phyloP scores from a whole-genome alignment of 108 stramenopile genomes.

The Cyclostephanos tholiformis region DNA sequence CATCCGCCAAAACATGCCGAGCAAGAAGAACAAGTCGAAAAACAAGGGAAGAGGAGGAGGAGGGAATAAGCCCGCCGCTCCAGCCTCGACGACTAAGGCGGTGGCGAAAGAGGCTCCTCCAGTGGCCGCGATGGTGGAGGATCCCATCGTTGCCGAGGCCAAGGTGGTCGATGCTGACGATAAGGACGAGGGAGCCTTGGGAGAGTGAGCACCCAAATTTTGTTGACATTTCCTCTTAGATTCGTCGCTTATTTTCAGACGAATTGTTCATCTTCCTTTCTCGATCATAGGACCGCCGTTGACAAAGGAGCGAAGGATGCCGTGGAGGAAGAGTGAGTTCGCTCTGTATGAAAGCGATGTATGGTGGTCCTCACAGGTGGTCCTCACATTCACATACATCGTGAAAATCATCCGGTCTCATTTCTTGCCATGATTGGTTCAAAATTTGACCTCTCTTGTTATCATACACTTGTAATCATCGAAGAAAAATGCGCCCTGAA shows the following conservation, averaged over 20 bases:
- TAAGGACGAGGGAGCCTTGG: background rate
- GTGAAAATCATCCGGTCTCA: background rate
- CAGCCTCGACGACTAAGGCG: background rate
- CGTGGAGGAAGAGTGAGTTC: conserved; percentile 5
- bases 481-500: background rate
- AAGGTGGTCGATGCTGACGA: background rate
- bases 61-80: background rate
- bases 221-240: too few relatives aligned
- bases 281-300: too few relatives aligned
- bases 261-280: too few relatives aligned
- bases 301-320: background rate
- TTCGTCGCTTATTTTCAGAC: too few relatives aligned
- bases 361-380: too few relatives aligned
- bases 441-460: background rate
- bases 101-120: background rate
- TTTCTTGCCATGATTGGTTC: background rate
- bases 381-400: background rate
- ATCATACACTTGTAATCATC: background rate
- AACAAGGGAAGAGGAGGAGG: too few relatives aligned
- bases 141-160: too few relatives aligned
- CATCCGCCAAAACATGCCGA: too few relatives aligned
- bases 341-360: background rate
- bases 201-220: too few relatives aligned
- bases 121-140: too few relatives aligned
- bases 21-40: background rate